phyloP scores from a whole-genome alignment of 805 yeast genomes.

The Spathaspora boniae region DNA sequence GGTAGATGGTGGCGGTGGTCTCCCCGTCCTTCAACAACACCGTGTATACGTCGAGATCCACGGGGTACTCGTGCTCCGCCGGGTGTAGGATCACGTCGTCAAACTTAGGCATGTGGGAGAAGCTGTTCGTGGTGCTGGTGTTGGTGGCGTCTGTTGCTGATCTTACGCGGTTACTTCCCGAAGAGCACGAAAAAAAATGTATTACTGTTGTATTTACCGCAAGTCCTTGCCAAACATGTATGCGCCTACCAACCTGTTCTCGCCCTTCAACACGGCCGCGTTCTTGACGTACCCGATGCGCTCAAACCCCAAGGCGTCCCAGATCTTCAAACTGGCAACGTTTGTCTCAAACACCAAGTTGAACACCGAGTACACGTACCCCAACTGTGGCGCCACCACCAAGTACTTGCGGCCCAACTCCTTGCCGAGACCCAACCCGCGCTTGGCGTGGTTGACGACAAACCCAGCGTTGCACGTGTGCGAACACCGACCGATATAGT shows the following conservation, averaged over 20 bases:
- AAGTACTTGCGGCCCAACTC: slow-evolving; percentile 67
- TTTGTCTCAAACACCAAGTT: slow-evolving; percentile 85
- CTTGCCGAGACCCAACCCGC: slow-evolving; percentile 71
- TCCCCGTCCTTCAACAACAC: slow-evolving; percentile 82
- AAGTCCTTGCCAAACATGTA: slow-evolving; percentile 70
- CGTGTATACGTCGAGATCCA: slow-evolving; percentile 60
- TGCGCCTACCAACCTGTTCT: slow-evolving; percentile 67
- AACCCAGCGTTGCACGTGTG: slow-evolving; percentile 90
- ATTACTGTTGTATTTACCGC: not conserved
- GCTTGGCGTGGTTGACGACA: slow-evolving; percentile 52
- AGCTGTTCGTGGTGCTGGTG: not conserved
- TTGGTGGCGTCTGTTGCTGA: not conserved
- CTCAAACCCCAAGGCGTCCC: slow-evolving; percentile 84
- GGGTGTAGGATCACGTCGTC: slow-evolving; percentile 49
- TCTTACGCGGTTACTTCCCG: not conserved
- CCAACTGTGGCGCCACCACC: slow-evolving; percentile 70
- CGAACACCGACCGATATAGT: slow-evolving; percentile 78
- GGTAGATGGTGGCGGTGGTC: slow-evolving; percentile 90
- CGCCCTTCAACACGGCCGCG: slow-evolving; percentile 72
- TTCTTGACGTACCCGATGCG: slow-evolving; percentile 70
- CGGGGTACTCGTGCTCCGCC: slow-evolving; percentile 2
- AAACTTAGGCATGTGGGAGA: slow-evolving; percentile 42
- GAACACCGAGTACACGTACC: slow-evolving; percentile 80
- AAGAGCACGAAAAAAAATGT: not conserved
- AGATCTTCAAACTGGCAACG: slow-evolving; percentile 66